A percentile compares a stretch with the other conserved stretches of the same genome.
These are phyloP conservation scores for Coemansia sp. DNA, from an alignment of 192 early-diverging fungal genomes.

Conservation along the genomic window DNA sequence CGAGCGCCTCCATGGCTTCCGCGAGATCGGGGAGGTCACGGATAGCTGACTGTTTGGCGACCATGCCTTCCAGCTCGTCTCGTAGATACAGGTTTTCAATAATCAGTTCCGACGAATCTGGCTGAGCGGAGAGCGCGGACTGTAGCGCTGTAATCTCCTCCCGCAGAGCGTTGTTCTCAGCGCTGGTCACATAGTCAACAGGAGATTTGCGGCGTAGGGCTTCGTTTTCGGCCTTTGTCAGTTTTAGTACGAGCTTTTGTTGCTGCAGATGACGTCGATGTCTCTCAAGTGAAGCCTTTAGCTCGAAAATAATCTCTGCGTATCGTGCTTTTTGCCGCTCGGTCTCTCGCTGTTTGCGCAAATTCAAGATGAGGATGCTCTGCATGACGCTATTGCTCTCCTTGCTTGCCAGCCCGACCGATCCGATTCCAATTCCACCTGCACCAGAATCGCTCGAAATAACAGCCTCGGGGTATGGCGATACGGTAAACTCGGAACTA, in stretches of 20 bases:
- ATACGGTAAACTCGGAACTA: neutral
- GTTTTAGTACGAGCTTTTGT: conserved; percentile 49
- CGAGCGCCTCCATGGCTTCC: conserved; percentile 32
- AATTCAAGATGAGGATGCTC: conserved; percentile 51
- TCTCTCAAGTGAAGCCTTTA: conserved; percentile 46
- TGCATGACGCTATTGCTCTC: conserved; percentile 48
- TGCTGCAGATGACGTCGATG: conserved; percentile 44
- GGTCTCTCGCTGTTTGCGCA: conserved; percentile 55
- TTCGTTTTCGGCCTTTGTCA: conserved; percentile 32
- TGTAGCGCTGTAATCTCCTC: conserved; percentile 51
- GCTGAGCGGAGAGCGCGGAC: conserved; percentile 36
- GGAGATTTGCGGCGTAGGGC: conserved; percentile 33
- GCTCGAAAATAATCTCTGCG: conserved; percentile 53
- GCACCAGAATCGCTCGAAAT: neutral
- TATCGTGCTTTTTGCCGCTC: conserved; percentile 60
- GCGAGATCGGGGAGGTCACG: conserved; percentile 13
- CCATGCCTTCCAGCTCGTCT: conserved; percentile 29
- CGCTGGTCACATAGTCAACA: conserved; percentile 22
- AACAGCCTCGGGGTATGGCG: neutral
- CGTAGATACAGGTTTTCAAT: conserved; percentile 52
- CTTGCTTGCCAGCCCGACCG: conserved; percentile 9
- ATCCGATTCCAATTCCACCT: neutral
- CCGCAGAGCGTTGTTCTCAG: conserved; percentile 46
- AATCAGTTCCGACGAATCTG: conserved; percentile 43
- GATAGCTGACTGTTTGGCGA: neutral